A percentile compares a stretch with the other conserved stretches of the same genome.
These are phyloP conservation scores for Cryptosporidium sp. DNA, from an alignment of 169 alveolate genomes.

Conservation along the genomic window DNA sequence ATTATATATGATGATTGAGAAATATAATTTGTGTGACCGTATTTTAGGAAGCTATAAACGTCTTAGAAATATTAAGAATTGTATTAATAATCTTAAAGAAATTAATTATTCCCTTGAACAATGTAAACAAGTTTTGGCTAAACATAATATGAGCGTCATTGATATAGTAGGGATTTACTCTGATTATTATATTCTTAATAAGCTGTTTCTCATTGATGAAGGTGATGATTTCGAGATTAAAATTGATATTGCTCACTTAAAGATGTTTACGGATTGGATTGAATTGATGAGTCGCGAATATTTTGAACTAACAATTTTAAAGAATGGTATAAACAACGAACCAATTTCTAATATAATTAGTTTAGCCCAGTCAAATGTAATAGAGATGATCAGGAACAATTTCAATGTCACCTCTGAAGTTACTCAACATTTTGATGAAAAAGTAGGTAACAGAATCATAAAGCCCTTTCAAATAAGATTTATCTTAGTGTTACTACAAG, in stretches of 20 bases:
- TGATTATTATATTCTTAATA: constrained; percentile 22
- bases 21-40: constrained; percentile 11
- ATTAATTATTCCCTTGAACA: constrained; percentile 13
- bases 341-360: background rate
- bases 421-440: background rate
- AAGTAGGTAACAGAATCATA: background rate
- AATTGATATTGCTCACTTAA: constrained; percentile 21
- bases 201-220: constrained; percentile 6
- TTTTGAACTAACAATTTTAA: background rate
- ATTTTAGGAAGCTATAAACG: constrained; percentile 19
- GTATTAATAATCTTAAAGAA: constrained; percentile 2
- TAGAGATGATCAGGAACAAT: constrained; percentile 7
- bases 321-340: constrained; percentile 14
- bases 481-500: constrained; percentile 27
- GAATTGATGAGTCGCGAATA: constrained; percentile 5
- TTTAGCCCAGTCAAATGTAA: constrained; percentile 25
- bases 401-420: background rate
- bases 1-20: constrained; percentile 1
- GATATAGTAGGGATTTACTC: constrained; percentile 27
- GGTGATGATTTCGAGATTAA: background rate
- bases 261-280: constrained; percentile 35
- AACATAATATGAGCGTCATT: constrained; percentile 1
- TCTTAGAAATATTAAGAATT: constrained; percentile 15
- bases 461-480: constrained; percentile 36
- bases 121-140: background rate